Evolutionary conservation across 371 early-diverging fungal genomes (phyloP), one percentile per base, ranked within the genome.

Genomic region (Apophysomyces sp.): DNA sequence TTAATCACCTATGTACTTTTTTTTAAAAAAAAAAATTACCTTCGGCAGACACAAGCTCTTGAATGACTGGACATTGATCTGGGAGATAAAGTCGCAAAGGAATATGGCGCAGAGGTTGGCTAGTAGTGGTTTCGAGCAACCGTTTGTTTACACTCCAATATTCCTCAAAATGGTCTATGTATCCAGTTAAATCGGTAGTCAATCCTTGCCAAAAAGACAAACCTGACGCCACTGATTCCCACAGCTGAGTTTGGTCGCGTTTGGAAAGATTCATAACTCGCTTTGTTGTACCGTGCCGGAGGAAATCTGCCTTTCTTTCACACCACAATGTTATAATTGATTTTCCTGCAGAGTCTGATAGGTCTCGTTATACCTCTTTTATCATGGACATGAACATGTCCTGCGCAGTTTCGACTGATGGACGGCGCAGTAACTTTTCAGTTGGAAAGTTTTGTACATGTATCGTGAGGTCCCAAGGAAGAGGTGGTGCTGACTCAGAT

Each of bases 361-460:
- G 13, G 1, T n/a, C 26, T 11, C 27, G 34, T 3, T 57, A 40
- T 70, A 86, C 90, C 81, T 91, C 89, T 72, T 92, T 92, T 55
- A 89, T 73, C 85, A 87, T 86, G n/a, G 89, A 80, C 90, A 92
- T 92, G 67, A 84, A 92, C 65, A 85, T 86, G 59, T 88, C 87
- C 61, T 83, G 87, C 29, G 83, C 78, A 3, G 78, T 77, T 32
- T 84, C 85, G 18, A 78, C 55, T 5, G 81, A 77, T 8, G 81
- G 86, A 24, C 70, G 73, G 39, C 78, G 68, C 55, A 90, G 73
- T 30, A 92, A 52, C 27, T 73, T 80, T 55, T 83, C 84, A 6
- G 68, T 71, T 0, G 92, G 92, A 62, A 87, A 87, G 53, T 78
- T 65, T 40, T 74, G 68, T 57, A 87, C 78, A 62, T 85, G 88